Evolutionary conservation across 345 rosid genomes (phyloP).

Genomic region (Abelmoschus esculentus): DNA sequence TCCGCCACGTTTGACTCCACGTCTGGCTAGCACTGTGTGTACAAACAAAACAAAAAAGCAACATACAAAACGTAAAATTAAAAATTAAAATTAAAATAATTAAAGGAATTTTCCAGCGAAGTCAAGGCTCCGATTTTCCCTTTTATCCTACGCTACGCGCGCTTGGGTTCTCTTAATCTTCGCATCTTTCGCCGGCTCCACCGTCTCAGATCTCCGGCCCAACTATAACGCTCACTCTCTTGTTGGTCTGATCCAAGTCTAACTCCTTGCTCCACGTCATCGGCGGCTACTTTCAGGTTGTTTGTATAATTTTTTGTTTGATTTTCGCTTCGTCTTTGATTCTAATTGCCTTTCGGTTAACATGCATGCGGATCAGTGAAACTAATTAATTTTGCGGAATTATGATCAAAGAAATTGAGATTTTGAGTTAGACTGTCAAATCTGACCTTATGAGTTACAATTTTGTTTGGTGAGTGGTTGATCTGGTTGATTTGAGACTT

Average conservation of each 20-base stretch:
- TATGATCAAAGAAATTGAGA: neutral
- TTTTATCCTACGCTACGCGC: slow-evolving; percentile 14
- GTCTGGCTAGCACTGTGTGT: neutral
- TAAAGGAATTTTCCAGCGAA: neutral
- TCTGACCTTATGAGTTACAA: neutral
- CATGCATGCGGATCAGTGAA: neutral
- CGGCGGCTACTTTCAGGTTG: slow-evolving; percentile 5
- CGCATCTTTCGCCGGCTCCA: slow-evolving; percentile 23
- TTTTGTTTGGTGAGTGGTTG: neutral
- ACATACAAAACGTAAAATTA: neutral
- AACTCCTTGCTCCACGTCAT: neutral
- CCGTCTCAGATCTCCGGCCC: slow-evolving; percentile 11
- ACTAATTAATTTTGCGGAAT: neutral
- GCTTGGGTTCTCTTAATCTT: slow-evolving; percentile 20
- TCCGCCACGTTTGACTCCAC: neutral
- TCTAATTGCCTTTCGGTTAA: neutral
- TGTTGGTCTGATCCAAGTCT: neutral
- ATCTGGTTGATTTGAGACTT: neutral
- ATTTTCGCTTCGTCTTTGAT: neutral
- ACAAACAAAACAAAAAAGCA: neutral
- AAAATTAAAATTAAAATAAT: too few species aligned
- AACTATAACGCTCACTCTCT: neutral
- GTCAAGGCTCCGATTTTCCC: neutral
- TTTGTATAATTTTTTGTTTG: slow-evolving; percentile 1
- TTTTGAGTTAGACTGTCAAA: neutral